Percentiles rank a stretch among this genome's conserved stretches.
These are phyloP conservation scores for Neofusicoccum kwambonambiense DNA, from an alignment of 2,329 filamentous ascomycete genomes.

Conservation along the genomic window DNA sequence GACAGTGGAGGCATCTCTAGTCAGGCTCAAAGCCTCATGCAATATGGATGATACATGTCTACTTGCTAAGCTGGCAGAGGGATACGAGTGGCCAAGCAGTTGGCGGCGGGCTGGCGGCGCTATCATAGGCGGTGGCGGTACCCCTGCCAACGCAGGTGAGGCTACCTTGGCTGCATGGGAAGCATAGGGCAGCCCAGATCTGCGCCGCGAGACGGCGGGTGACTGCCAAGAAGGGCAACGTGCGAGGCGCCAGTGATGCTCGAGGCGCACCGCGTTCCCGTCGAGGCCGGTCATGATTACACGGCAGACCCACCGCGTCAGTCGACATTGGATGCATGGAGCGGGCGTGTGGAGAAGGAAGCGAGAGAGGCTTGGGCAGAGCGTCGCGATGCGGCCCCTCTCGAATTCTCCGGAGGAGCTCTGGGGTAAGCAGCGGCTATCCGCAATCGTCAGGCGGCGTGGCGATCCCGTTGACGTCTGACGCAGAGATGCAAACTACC, in stretches of 20 bases:
- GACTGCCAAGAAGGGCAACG: background rate
- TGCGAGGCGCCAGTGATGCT: background rate
- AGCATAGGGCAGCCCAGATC: background rate
- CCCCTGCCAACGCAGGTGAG: background rate
- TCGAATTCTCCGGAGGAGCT: constrained; percentile 13
- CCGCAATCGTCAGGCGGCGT: background rate
- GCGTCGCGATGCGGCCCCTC: constrained; percentile 5
- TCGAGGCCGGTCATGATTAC: background rate
- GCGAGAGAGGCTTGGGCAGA: background rate
- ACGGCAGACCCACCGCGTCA: background rate
- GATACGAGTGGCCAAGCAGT: constrained; percentile 1
- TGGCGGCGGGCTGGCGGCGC: background rate
- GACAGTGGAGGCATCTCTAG: background rate
- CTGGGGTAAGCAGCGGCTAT: background rate
- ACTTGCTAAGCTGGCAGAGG: background rate
- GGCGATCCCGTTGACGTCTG: background rate
- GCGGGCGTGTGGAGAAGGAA: background rate
- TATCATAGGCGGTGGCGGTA: background rate
- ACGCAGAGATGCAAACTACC: background rate
- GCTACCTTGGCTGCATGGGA: constrained; percentile 4
- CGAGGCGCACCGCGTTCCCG: background rate
- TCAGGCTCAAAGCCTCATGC: background rate
- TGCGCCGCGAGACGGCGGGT: background rate
- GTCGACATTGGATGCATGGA: background rate
- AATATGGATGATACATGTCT: background rate